Percentiles rank a stretch among this genome's conserved stretches.
Evolutionary conservation across 2,329 filamentous ascomycete genomes (phyloP).

Genomic region (Ascochyta clinopodiicola): DNA sequence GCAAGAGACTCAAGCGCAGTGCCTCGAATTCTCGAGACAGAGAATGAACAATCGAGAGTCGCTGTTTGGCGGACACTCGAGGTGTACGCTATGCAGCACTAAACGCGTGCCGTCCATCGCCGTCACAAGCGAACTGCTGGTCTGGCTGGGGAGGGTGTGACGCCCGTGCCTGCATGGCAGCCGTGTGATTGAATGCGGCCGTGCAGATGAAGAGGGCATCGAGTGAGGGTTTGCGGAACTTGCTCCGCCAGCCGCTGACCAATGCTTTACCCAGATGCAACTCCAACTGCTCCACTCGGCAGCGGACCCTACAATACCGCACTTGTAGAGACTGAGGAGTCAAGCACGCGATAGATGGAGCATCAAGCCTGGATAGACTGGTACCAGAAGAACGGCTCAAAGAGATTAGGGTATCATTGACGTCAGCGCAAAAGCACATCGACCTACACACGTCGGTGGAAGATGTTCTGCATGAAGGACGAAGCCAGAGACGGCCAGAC

Average conservation of each 20-base stretch:
- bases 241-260: background rate
- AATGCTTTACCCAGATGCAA: background rate
- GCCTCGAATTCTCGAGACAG: background rate
- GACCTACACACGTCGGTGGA: background rate
- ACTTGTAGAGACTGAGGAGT: background rate
- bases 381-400: constrained; percentile 2
- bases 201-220: background rate
- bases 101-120: constrained; percentile 2
- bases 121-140: constrained; percentile 7
- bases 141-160: constrained; percentile 2
- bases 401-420: background rate
- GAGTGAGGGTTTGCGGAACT: constrained; percentile 5
- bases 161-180: constrained; percentile 2
- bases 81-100: constrained; percentile 1
- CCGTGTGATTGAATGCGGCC: background rate
- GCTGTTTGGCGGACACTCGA: background rate
- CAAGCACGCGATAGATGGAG: background rate
- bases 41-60: constrained; percentile 1
- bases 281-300: background rate
- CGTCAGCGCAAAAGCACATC: background rate
- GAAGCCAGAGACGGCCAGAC: constrained; percentile 5
- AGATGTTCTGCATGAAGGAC: background rate
- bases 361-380: background rate
- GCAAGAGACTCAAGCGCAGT: background rate
- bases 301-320: background rate